Evolutionary conservation across 2,329 filamentous ascomycete genomes (phyloP), one percentile per base, ranked within the genome.

Genomic region (Sporothrix protearum): DNA sequence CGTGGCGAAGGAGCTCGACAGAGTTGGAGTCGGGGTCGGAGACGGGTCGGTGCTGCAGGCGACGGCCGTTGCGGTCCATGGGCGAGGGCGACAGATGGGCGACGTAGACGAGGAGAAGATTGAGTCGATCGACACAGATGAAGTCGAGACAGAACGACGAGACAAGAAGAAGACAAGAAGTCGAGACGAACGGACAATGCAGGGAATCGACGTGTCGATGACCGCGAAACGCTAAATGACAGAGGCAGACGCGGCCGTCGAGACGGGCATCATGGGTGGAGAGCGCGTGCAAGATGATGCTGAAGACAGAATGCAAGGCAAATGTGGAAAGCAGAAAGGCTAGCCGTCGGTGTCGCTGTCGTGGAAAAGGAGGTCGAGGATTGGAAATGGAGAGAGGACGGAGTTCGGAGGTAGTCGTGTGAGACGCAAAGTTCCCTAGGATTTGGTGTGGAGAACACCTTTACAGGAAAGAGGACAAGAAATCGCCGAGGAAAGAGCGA

Each of bases 181-280:
- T n/a, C n/a, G n/a, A n/a, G n/a, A n/a, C n/a, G n/a, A n/a, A n/a
- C n/a, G n/a, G n/a, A n/a, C n/a, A n/a, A n/a, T n/a, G n/a, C n/a
- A n/a, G n/a, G n/a, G n/a, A n/a, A n/a, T n/a, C n/a, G 61, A 47
- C 22, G 14, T 25, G 22, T 33, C 25, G 6, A 68, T 55, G 30
- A 68, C n/a, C 30, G 45, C 19, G 28, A 68, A 68, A 68, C 51
- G 67, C 51, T 61, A 45, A 61, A 33, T 55, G 55, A 61, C 55
- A 49, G 39, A 42, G 68, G 10, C 16, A 49, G 68, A 69, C 28
- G 68, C 68, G 51, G 68, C 68, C 68, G 55, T 61, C 68, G 68
- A 69, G 53, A 22, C 68, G 53, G 42, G 55, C 68, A 69, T 69
- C 55, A n/a, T 63, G 36, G 67, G 67, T 39, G 19, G 22, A 42